Base-by-base conservation (phyloP, 148 eudicot species). In the Rhododendron ferrugineum region DNA sequence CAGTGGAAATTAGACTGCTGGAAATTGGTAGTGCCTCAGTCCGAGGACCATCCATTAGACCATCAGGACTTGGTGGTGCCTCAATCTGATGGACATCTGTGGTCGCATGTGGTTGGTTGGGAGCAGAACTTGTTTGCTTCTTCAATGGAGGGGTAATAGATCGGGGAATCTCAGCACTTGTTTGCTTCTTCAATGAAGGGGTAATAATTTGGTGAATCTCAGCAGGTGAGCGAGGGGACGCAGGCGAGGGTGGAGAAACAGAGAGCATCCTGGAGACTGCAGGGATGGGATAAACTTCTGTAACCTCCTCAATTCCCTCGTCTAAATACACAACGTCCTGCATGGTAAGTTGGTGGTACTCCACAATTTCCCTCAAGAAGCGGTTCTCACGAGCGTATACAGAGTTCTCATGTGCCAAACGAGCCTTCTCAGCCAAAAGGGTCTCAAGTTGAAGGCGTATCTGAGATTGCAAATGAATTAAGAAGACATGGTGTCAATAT, bases 321-420 rank as follows among this genome's bases (percentile, higher is more conserved):
- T 96, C 99, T 79, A 96, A 81, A 89, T 94, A 96, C 16, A 96
- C 93, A 56, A 96, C 89, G 85, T 95, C 98, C 84, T 96, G 99
- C 99, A 95, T 95, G 64, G 99, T 95, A 54, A 96, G 98, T 83
- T 95, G 99, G 88, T 96, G 99, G 78, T 92, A 96, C 86, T 96
- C 44, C 32, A 96, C 99, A 85, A 96, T 94, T 90, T 96, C 99
- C 85, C 96, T 92, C 85, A 96, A 90, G 88, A 96, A 93, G 37
- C 98, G 93, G 80, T 96, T 96, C 90, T 96, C 99, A 49, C 99
- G 95, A 32, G 99, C 94, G 79, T 91, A 92, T 73, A 94, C 86
- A 0, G 99, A 93, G 86, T 96, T 96, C 79, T 96, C 99, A 86
- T 95, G 92, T 1, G 98, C 98, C 89, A 96, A 87, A 40, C 99